Evolutionary conservation across 73 alveolate species (phyloP).

Genomic region (Paramecium caudatum): DNA sequence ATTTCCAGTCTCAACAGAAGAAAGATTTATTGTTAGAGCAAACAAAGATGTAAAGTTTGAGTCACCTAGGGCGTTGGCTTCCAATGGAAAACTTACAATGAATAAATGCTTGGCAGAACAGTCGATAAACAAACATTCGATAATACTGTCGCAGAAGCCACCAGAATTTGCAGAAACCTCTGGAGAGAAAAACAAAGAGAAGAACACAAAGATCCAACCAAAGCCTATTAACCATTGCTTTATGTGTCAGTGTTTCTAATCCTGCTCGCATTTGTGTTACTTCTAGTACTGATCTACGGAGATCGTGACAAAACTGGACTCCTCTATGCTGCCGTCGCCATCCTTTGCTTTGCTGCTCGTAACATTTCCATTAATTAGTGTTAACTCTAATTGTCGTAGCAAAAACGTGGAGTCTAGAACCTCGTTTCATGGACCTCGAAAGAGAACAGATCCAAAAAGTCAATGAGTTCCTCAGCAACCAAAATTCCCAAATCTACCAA

Average conservation of each 20-base stretch:
- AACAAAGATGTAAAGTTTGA: constrained; percentile 32
- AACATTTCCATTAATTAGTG: background rate
- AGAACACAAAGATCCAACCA: constrained; percentile 57
- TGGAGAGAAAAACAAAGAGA: constrained; percentile 61
- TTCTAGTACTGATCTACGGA: constrained; percentile 35
- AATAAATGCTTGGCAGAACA: background rate
- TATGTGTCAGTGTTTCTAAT: constrained; percentile 34
- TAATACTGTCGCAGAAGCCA: constrained; percentile 46
- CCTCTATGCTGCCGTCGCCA: constrained; percentile 50
- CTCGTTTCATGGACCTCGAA: constrained; percentile 45
- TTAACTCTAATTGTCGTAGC: constrained; percentile 53
- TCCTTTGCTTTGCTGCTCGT: constrained; percentile 34
- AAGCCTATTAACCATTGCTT: background rate
- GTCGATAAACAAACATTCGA: constrained; percentile 52
- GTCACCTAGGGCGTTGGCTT: constrained; percentile 52
- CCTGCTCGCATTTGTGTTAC: constrained; percentile 11
- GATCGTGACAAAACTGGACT: constrained; percentile 21
- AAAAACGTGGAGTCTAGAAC: constrained; percentile 55
- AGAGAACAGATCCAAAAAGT: background rate
- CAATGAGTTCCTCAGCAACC: background rate
- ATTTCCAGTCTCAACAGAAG: constrained; percentile 42
- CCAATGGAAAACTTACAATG: constrained; percentile 55
- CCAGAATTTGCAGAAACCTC: constrained; percentile 39
- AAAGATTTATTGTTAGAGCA: constrained; percentile 27
- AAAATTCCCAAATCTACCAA: constrained; percentile 3